These are phyloP conservation scores for Neospora caninum DNA, from an alignment of 169 alveolate genomes.

Conservation along the genomic window DNA sequence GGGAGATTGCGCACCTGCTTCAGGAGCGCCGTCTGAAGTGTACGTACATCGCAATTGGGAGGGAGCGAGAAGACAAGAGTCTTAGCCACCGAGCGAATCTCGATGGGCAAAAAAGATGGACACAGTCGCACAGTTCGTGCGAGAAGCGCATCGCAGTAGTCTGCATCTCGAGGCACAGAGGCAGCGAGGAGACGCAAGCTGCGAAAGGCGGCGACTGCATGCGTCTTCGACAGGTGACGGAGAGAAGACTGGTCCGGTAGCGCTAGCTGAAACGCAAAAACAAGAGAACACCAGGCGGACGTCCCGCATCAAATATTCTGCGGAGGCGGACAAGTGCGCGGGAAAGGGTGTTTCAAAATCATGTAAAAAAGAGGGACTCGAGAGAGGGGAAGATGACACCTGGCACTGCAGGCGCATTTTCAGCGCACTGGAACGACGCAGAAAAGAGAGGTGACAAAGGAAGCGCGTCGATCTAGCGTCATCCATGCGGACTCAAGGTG, in stretches of 20 bases:
- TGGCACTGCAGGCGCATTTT: too few species aligned
- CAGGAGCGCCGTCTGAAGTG: slow-evolving; percentile 2
- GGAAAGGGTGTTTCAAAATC: too few species aligned
- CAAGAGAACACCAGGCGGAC: neutral
- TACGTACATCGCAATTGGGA: neutral
- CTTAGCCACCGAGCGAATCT: neutral
- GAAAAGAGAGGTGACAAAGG: too few species aligned
- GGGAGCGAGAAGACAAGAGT: neutral
- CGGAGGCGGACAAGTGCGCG: too few species aligned
- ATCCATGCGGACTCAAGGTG: too few species aligned
- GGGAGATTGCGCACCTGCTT: neutral
- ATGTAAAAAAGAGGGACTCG: too few species aligned
- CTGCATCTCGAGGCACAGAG: neutral
- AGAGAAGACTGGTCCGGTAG: neutral
- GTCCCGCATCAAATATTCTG: too few species aligned
- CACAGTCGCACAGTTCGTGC: neutral
- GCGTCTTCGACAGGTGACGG: neutral
- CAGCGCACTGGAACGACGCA: too few species aligned
- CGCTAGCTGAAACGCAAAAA: neutral
- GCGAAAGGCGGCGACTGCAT: neutral
- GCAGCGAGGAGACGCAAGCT: neutral
- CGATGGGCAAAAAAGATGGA: neutral
- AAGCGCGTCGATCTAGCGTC: too few species aligned
- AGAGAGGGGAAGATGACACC: too few species aligned
- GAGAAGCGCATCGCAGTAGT: neutral